phyloP scores from a whole-genome alignment of 768 basidiomycete genomes.

The Xanthoconium purpureum region DNA sequence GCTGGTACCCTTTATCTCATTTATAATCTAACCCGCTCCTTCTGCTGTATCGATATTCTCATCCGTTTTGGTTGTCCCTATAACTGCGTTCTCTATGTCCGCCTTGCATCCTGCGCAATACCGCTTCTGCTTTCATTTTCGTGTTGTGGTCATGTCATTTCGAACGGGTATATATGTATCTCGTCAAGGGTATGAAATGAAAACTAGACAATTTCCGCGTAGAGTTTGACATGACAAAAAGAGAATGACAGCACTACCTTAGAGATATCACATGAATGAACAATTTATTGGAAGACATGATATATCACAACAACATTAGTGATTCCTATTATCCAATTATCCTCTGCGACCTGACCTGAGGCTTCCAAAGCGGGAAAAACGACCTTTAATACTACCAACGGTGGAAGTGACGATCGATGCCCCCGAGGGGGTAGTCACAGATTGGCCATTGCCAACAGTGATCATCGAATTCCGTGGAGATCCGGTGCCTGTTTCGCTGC shows the following conservation, averaged over 20 bases:
- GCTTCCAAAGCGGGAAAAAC: conserved; percentile 76
- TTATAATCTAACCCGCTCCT: conserved; percentile 26
- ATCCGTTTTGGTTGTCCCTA: background rate
- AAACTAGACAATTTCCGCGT: conserved; percentile 5
- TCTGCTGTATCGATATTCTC: conserved; percentile 28
- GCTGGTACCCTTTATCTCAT: conserved; percentile 1
- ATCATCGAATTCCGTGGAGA: conserved; percentile 77
- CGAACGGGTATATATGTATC: conserved; percentile 17
- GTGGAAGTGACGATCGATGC: conserved; percentile 63
- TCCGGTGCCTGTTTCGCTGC: conserved; percentile 40
- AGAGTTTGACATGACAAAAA: background rate
- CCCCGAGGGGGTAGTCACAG: conserved; percentile 38
- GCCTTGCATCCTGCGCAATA: conserved; percentile 8
- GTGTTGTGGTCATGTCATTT: conserved; percentile 13
- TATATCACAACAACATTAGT: background rate
- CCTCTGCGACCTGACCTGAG: conserved; percentile 50
- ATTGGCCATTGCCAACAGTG: conserved; percentile 56
- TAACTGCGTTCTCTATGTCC: conserved; percentile 7
- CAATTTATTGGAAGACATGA: background rate
- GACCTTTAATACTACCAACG: conserved; percentile 65
- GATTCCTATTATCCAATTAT: conserved; percentile 1
- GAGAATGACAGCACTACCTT: background rate
- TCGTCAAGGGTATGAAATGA: conserved; percentile 19
- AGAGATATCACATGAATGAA: conserved; percentile 1
- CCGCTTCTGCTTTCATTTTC: conserved; percentile 8